Percentiles rank a stretch among this genome's conserved stretches.
phyloP scores from a whole-genome alignment of 2,329 filamentous ascomycete species.

The Pyrenophora tritici-repentis region DNA sequence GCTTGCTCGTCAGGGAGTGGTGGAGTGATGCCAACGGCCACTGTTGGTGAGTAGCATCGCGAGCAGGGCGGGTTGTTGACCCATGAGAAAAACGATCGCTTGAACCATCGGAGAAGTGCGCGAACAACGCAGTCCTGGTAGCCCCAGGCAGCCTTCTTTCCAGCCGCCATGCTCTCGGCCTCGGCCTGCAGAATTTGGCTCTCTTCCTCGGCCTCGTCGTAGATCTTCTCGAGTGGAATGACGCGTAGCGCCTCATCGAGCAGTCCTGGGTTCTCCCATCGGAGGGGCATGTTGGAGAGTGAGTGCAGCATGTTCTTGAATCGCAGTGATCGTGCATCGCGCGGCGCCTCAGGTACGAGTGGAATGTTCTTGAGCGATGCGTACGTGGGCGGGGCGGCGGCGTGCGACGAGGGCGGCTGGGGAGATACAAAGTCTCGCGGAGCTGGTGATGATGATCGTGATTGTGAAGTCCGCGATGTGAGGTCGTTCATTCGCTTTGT shows the following conservation, averaged over 20 bases:
- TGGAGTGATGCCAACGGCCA: constrained; percentile 79
- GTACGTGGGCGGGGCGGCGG: constrained; percentile 61
- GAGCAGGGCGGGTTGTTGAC: constrained; percentile 93
- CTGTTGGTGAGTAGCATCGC: constrained; percentile 79
- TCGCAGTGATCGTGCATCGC: constrained; percentile 54
- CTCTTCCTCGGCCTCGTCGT: constrained; percentile 92
- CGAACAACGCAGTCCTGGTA: constrained; percentile 97
- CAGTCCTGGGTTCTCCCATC: constrained; percentile 94
- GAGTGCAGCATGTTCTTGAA: constrained; percentile 77
- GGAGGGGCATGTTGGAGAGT: constrained; percentile 83
- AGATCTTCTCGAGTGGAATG: constrained; percentile 88
- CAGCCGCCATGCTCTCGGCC: constrained; percentile 83
- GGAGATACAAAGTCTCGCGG: constrained; percentile 54
- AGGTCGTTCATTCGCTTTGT: constrained; percentile 87
- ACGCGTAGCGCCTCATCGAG: constrained; percentile 87
- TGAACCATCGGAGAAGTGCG: constrained; percentile 93
- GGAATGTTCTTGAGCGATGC: constrained; percentile 67
- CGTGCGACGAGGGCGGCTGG: constrained; percentile 39
- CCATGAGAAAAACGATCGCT: constrained; percentile 91
- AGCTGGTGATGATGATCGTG: constrained; percentile 64
- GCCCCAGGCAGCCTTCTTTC: constrained; percentile 84
- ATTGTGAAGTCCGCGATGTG: constrained; percentile 61
- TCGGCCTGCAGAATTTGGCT: constrained; percentile 84
- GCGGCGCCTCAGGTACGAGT: constrained; percentile 74
- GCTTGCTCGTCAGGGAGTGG: constrained; percentile 89